Evolutionary conservation across 257 asterid species (phyloP).

Genomic region (Solanum microdontum): DNA sequence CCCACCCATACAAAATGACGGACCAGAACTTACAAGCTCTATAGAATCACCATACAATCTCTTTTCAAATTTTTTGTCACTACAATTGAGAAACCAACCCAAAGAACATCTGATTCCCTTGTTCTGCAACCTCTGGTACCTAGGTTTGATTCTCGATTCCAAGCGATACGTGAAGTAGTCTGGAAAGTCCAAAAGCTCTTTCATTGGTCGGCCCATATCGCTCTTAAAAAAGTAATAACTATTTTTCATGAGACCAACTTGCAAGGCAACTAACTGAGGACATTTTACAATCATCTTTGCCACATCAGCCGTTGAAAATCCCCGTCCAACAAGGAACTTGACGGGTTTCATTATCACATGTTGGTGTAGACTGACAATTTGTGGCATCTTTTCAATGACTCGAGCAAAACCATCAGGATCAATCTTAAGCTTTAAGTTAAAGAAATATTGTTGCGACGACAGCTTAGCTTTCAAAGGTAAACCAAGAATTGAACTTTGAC

Average conservation of each 20-base stretch:
- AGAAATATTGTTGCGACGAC: conserved; percentile 74
- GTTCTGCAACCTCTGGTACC: conserved; percentile 64
- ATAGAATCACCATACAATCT: conserved; percentile 65
- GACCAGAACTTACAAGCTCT: conserved; percentile 70
- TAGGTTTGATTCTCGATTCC: conserved; percentile 77
- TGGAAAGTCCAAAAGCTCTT: conserved; percentile 77
- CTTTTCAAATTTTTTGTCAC: conserved; percentile 86
- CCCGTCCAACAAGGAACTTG: conserved; percentile 64
- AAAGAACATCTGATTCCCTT: conserved; percentile 71
- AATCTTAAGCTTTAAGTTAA: conserved; percentile 79
- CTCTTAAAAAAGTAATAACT: conserved; percentile 82
- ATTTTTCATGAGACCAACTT: conserved; percentile 76
- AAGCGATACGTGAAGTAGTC: conserved; percentile 84
- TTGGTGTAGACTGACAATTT: conserved; percentile 69
- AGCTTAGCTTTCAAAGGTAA: conserved; percentile 82
- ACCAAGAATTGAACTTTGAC: conserved; percentile 31
- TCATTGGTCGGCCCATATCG: conserved; percentile 57
- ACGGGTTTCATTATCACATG: conserved; percentile 72
- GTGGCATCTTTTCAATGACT: conserved; percentile 76
- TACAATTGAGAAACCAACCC: conserved; percentile 91
- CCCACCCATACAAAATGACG: conserved; percentile 77
- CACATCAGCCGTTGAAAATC: conserved; percentile 37
- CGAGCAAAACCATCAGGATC: conserved; percentile 79
- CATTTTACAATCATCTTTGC: conserved; percentile 74
- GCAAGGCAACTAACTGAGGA: conserved; percentile 71